Base-by-base conservation (phyloP, 352 stramenopile genomes). In the Phytophthora rubi region DNA sequence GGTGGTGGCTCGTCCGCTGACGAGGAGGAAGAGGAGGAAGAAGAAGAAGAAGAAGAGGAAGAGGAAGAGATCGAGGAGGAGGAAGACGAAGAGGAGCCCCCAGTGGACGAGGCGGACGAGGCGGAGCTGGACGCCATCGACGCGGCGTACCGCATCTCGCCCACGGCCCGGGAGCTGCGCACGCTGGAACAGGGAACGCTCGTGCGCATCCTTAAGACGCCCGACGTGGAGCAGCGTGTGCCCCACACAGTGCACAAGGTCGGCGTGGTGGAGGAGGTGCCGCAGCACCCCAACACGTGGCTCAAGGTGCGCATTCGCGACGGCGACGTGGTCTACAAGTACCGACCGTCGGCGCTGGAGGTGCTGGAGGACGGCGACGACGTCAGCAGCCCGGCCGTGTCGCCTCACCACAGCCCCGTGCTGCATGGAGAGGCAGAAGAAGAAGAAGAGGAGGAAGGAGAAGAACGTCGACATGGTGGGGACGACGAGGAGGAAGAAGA, bases 271-370 rank as follows among this genome's bases (percentile, higher is more conserved):
- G 87, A 94, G 59, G 89, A 96, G 37, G 82, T 90, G 0, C 89
- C 89, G 37, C 82, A 86, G 59, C 89, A 96, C 65, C 89, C 89
- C 8, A 96, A 94, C 53, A 96, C 89, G 64, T 96, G 89, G 89
- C 94, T 92, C 62, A 91, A 87, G 62, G 89, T 96, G 64, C 81
- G 89, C 6, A 94, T 96, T 35, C 79, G 81, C 16, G 85, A 94
- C 48, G 85, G 85, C 35, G 86, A 96, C 26, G 87, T 96, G n/a
- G 84, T 94, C 62, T 94, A 94, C 77, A 96, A 94, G 70, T 96
- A 95, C 71, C 80, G 89, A 6, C 82, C 87, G 54, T 96, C 89
- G 8, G 89, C 86, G 18, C 59, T 96, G 26, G 75, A 90, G 58
- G 68, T 90, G 26, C 60, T 93, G 16, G 66, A 76, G 28, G 71